These are phyloP conservation scores for Actinomortierella ambigua DNA, from an alignment of 371 early-diverging fungal genomes.

Conservation along the genomic window DNA sequence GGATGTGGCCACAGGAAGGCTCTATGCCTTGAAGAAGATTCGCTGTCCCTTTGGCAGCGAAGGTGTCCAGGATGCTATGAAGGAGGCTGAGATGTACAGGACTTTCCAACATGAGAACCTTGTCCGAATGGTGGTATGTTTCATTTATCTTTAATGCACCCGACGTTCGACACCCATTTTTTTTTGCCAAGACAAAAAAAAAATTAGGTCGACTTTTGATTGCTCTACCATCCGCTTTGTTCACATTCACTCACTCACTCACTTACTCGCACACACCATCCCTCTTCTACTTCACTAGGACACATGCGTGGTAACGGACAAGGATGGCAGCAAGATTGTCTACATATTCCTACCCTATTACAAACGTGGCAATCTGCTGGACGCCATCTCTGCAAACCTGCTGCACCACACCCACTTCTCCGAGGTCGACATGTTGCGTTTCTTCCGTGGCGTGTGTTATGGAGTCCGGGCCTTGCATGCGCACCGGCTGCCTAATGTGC, in stretches of 20 bases:
- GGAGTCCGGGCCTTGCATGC: constrained; percentile 65
- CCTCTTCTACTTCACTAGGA: constrained; percentile 49
- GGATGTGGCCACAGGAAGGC: constrained; percentile 55
- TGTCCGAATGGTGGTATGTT: constrained; percentile 65
- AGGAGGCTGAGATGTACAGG: constrained; percentile 69
- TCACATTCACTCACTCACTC: background rate
- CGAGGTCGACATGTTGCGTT: constrained; percentile 61
- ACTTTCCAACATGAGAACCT: constrained; percentile 73
- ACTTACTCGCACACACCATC: background rate
- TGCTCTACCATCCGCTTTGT: background rate
- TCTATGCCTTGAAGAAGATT: constrained; percentile 74
- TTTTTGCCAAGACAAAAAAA: constrained; percentile 4
- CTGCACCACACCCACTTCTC: constrained; percentile 56
- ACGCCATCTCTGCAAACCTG: constrained; percentile 60
- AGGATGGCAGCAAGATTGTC: constrained; percentile 63
- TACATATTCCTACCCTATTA: constrained; percentile 73
- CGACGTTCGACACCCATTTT: background rate
- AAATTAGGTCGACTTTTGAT: background rate
- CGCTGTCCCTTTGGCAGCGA: constrained; percentile 67
- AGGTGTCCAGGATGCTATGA: constrained; percentile 61
- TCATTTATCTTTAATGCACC: background rate
- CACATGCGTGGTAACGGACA: constrained; percentile 61
- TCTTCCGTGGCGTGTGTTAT: constrained; percentile 66
- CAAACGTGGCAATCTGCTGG: constrained; percentile 70
- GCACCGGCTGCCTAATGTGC: constrained; percentile 55